Conservation (phyloP, 2,329 filamentous ascomycete species). For the Claviceps humidiphila region DNA sequence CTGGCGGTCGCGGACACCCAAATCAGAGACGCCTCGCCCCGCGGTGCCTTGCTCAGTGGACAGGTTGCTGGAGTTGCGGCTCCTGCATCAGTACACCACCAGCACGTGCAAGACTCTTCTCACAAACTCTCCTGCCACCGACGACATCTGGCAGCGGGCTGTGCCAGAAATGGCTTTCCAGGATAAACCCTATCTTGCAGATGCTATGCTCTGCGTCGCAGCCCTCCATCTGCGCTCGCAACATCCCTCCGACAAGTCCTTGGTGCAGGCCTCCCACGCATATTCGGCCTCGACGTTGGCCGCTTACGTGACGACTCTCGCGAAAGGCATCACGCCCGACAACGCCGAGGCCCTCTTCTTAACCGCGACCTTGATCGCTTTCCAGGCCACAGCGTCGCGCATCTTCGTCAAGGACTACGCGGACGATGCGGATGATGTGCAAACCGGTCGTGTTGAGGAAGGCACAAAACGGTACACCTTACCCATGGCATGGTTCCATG, state of each 20-base stretch:
- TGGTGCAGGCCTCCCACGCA: conserved; percentile 49
- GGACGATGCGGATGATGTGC: conserved; percentile 9
- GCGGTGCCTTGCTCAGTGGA: conserved; percentile 23
- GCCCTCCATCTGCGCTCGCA: conserved; percentile 47
- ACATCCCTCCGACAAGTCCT: conserved; percentile 41
- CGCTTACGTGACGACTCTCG: conserved; percentile 44
- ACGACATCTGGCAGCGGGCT: conserved; percentile 45
- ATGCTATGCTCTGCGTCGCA: conserved; percentile 50
- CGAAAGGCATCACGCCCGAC: conserved; percentile 39
- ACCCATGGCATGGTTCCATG: conserved; percentile 53
- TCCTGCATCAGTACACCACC: conserved; percentile 53
- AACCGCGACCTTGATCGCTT: conserved; percentile 50
- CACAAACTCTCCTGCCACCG: conserved; percentile 35
- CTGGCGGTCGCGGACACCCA: conserved; percentile 10
- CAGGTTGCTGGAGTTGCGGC: conserved; percentile 44
- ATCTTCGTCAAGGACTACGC: conserved; percentile 46
- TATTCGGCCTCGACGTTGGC: conserved; percentile 52
- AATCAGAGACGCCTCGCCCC: conserved; percentile 20
- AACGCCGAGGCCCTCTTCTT: conserved; percentile 53
- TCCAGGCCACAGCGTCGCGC: conserved; percentile 51
- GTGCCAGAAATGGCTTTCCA: conserved; percentile 49
- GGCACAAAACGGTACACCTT: conserved; percentile 36
- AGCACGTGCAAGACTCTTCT: conserved; percentile 47
- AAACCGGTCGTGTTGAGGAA: conserved; percentile 15
- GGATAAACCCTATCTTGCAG: conserved; percentile 44